Conservation (phyloP, 306 rosid genomes). For the Sicyos baderoa region DNA sequence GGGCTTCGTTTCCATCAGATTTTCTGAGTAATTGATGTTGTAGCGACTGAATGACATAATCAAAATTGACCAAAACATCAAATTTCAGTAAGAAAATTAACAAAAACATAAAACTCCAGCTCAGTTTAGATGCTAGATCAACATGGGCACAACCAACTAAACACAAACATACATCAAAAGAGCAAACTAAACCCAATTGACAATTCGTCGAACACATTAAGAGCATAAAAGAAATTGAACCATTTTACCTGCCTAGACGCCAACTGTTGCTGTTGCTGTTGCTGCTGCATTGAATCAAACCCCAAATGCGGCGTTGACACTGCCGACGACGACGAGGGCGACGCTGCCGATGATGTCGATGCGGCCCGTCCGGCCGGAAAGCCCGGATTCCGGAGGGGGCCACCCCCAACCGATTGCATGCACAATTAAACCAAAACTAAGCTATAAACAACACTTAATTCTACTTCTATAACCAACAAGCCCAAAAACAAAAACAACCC, state of each 20-base stretch:
- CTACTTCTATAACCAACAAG: slow-evolving; percentile 1
- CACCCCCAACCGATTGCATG: slow-evolving; percentile 84
- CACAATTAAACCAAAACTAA: slow-evolving; percentile 36
- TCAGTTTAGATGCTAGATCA: neutral
- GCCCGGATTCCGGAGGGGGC: slow-evolving; percentile 69
- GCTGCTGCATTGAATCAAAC: slow-evolving; percentile 70
- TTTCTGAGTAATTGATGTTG: slow-evolving; percentile 75
- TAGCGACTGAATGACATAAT: slow-evolving; percentile 44
- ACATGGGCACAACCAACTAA: slow-evolving; percentile 6
- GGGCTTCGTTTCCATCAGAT: slow-evolving; percentile 78
- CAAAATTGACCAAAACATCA: neutral
- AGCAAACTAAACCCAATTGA: neutral
- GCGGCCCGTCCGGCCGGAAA: slow-evolving; percentile 64
- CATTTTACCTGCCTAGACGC: slow-evolving; percentile 82
- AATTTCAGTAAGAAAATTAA: slow-evolving; percentile 11
- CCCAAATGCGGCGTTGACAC: slow-evolving; percentile 75
- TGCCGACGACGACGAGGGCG: slow-evolving; percentile 73
- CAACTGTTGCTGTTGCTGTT: slow-evolving; percentile 41
- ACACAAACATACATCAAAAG: neutral
- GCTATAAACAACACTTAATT: slow-evolving; percentile 5
- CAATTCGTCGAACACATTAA: neutral
- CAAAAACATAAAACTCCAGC: neutral
- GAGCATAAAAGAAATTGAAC: slow-evolving; percentile 10
- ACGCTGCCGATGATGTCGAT: slow-evolving; percentile 71
- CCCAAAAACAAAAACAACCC: slow-evolving; percentile 27